Conservation (phyloP, 2,329 filamentous ascomycete species). For the Talaromyces sp. region DNA sequence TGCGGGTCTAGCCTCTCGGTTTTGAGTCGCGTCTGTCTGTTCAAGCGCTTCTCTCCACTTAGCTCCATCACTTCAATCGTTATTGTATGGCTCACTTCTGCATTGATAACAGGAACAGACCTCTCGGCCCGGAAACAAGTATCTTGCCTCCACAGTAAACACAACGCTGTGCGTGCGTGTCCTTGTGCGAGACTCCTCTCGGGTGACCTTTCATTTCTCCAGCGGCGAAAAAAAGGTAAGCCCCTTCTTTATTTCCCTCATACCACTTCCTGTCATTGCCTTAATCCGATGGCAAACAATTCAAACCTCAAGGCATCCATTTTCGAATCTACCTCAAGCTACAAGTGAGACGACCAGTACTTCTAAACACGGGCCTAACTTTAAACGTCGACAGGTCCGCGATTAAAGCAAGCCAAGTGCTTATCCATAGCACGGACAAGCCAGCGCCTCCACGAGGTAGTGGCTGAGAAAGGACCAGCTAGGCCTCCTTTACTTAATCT, state of each 20-base stretch:
- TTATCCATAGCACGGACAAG: not conserved
- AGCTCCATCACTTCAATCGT: not conserved
- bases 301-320: not conserved
- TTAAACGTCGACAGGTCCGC: not conserved
- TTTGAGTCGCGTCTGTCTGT: not conserved
- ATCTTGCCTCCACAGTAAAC: constrained; percentile 8
- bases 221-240: constrained; percentile 13
- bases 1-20: not conserved
- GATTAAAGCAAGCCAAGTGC: not conserved
- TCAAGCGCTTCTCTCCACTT: constrained; percentile 7
- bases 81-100: not conserved
- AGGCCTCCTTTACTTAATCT: not conserved
- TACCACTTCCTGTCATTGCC: not conserved
- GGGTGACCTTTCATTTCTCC: not conserved
- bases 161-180: not conserved
- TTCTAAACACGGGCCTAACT: not conserved
- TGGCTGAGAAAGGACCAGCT: constrained; percentile 12
- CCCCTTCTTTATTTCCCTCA: not conserved
- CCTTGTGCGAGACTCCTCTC: not conserved
- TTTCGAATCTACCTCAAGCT: not conserved
- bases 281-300: constrained; percentile 2
- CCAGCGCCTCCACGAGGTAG: not conserved
- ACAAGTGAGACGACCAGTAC: constrained; percentile 3
- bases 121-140: not conserved
- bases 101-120: not conserved